These are phyloP conservation scores for Fraxinus greggii DNA, from an alignment of 305 asterid genomes.

Conservation along the genomic window DNA sequence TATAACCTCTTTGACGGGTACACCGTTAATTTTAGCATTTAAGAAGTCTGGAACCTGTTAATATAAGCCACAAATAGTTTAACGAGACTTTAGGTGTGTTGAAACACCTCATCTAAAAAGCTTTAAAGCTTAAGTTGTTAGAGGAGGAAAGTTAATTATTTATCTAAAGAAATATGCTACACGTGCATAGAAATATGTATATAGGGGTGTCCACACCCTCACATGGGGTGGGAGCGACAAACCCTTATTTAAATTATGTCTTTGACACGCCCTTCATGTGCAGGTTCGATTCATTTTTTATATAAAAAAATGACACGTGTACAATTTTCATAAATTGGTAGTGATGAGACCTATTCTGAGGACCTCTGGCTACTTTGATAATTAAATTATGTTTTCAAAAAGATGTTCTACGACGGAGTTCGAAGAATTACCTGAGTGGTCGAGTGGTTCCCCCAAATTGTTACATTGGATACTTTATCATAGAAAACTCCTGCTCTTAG, in stretches of 20 bases:
- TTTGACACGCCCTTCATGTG: not conserved
- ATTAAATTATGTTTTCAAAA: not conserved
- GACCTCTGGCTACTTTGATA: not conserved
- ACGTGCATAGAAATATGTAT: too few species aligned
- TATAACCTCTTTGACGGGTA: slow-evolving; percentile 81
- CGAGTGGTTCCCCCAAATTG: slow-evolving; percentile 99
- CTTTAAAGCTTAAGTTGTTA: not conserved
- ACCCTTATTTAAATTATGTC: not conserved
- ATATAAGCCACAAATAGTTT: not conserved
- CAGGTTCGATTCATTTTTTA: not conserved
- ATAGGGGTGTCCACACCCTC: too few species aligned
- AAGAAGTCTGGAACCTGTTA: slow-evolving; percentile 90
- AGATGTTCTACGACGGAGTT: not conserved
- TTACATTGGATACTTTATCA: slow-evolving; percentile 85
- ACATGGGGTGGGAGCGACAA: too few species aligned
- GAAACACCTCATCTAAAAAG: not conserved
- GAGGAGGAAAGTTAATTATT: not conserved
- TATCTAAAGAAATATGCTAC: not conserved
- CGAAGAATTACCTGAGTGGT: slow-evolving; percentile 75
- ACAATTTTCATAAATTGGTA: not conserved
- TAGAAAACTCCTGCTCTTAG: slow-evolving; percentile 94
- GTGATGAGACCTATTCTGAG: not conserved
- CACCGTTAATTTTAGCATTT: slow-evolving; percentile 79
- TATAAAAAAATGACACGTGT: not conserved
- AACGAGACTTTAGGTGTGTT: not conserved